These are phyloP conservation scores for Yarrowia divulgata DNA, from an alignment of 805 yeast species.

Conservation along the genomic window DNA sequence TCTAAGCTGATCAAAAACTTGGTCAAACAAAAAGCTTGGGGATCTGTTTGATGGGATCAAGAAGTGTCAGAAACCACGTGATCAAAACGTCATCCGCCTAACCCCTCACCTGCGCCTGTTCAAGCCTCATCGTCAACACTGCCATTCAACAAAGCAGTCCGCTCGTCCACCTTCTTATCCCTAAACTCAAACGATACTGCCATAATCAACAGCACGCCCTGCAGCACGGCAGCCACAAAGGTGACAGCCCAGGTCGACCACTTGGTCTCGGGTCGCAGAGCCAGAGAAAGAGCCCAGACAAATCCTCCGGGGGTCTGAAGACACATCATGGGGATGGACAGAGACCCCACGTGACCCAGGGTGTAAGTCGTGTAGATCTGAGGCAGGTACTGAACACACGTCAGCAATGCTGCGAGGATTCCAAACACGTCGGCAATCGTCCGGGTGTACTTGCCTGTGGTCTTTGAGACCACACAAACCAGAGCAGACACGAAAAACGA, in stretches of 20 bases:
- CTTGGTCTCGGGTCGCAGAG: slow-evolving; percentile 72
- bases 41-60: too few relatives aligned
- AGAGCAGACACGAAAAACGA: slow-evolving; percentile 47
- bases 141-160: slow-evolving; percentile 3
- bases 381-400: slow-evolving; percentile 78
- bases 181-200: slow-evolving; percentile 51
- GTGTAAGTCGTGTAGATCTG: slow-evolving; percentile 74
- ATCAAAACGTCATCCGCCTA: too few relatives aligned
- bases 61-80: too few relatives aligned
- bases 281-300: slow-evolving; percentile 76
- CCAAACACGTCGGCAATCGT: slow-evolving; percentile 69
- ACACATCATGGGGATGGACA: slow-evolving; percentile 80
- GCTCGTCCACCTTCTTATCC: slow-evolving; percentile 23
- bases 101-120: too few relatives aligned
- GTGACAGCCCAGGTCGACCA: slow-evolving; percentile 91
- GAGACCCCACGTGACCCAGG: slow-evolving; percentile 78
- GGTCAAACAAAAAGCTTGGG: too few relatives aligned
- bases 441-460: slow-evolving; percentile 40
- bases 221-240: slow-evolving; percentile 72
- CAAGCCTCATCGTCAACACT: not conserved
- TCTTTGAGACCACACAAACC: slow-evolving; percentile 41
- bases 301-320: slow-evolving; percentile 92
- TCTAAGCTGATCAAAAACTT: too few relatives aligned
- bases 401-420: slow-evolving; percentile 64
- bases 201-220: slow-evolving; percentile 65